Evolutionary conservation across 345 rosid genomes (phyloP), one percentile per base, ranked within the genome.

Genomic region (Raphanus sativus): DNA sequence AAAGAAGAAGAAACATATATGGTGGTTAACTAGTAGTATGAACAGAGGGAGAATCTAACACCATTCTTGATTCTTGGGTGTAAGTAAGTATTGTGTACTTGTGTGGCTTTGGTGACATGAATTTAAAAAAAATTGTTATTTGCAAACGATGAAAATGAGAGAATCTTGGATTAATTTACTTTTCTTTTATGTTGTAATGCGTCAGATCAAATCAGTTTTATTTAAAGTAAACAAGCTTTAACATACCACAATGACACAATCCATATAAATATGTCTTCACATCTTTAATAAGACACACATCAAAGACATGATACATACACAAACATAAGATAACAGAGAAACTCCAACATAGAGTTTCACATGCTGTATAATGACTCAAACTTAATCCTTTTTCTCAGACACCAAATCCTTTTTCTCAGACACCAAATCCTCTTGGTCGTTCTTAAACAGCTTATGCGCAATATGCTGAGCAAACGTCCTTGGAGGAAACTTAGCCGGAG

Each of bases 391-490:
- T 36, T 73, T 67, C 74, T 78, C 81, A 16, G 69, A 0, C 1
- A 79, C 82, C 74, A 79, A 1, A 13, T 52, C 70, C 0, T 72
- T 67, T 36, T 73, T 67, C 74, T 78, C 81, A 16, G 69, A 0
- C 0, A 79, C 82, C 74, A 79, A 28, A 2, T 79, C 85, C 17
- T 87, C 83, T 73, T 88, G 85, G 12, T 75, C 79, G 81, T 88
- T 91, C 87, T 84, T 83, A 66, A 95, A 95, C 76, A 95, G 83
- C 87, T 95, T 95, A 81, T 89, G 89, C 77, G 85, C 78, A 60
- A 95, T 76, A 76, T 91, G 99, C 85, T 95, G 94, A 62, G 87
- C 86, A 70, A 95, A 92, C 11, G 96, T 92, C 62, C 99, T 89
- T 25, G 99, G 96, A 60, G 99, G 98, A 81, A 85, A 92, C 85